A percentile compares a stretch with the other conserved stretches of the same genome.
Conservation (phyloP, 768 basidiomycete genomes). For the Lentinula sp. region DNA sequence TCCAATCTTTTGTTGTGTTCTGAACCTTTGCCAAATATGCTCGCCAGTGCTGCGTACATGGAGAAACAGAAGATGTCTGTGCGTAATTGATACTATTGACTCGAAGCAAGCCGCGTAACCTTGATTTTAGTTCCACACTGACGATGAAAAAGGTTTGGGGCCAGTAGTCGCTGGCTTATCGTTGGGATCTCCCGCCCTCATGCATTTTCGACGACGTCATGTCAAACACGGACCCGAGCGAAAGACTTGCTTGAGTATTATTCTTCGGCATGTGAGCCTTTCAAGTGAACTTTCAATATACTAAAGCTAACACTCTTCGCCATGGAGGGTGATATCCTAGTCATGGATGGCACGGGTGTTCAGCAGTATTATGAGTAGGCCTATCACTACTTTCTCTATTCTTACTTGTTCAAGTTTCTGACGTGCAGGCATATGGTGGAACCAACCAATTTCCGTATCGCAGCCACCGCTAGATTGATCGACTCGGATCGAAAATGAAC, state of each 20-base stretch:
- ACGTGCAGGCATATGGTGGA: slow-evolving; percentile 63
- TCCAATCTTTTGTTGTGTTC: too few species aligned
- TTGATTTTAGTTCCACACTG: slow-evolving; percentile 63
- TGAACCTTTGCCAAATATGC: neutral
- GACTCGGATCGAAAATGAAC: neutral
- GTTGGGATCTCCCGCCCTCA: slow-evolving; percentile 68
- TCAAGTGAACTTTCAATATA: neutral
- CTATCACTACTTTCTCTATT: slow-evolving; percentile 5
- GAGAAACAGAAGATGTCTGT: slow-evolving; percentile 82
- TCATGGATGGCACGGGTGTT: slow-evolving; percentile 69
- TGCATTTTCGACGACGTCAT: slow-evolving; percentile 59
- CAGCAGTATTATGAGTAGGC: slow-evolving; percentile 65
- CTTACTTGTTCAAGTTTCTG: neutral
- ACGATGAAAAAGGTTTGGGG: slow-evolving; percentile 68
- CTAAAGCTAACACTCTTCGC: slow-evolving; percentile 4
- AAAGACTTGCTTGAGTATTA: slow-evolving; percentile 41
- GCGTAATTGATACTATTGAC: slow-evolving; percentile 15
- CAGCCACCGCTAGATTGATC: slow-evolving; percentile 72
- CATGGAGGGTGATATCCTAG: slow-evolving; percentile 63
- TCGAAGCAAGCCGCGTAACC: slow-evolving; percentile 1
- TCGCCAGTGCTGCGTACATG: slow-evolving; percentile 69
- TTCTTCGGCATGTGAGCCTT: slow-evolving; percentile 57
- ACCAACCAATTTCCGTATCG: slow-evolving; percentile 71
- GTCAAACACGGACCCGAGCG: slow-evolving; percentile 2
- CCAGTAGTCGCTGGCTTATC: slow-evolving; percentile 72